Base-by-base conservation (phyloP, 2,329 filamentous ascomycete species). In the Xylariaceae sp. region DNA sequence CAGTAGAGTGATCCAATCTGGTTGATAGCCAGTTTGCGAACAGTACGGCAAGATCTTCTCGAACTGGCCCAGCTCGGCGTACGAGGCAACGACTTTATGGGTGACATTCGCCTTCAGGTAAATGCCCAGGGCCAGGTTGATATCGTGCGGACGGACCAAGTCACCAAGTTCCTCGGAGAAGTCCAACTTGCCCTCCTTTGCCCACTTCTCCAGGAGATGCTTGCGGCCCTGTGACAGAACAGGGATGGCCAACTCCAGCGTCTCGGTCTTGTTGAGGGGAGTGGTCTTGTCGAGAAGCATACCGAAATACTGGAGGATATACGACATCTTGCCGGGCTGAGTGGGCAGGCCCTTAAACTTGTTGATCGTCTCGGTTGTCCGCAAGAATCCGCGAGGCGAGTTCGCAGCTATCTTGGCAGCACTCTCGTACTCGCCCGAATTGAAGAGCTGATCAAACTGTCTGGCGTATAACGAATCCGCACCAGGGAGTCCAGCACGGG, bases 151-250 rank as follows among this genome's bases (percentile, higher is more conserved):
- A 33, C 92, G 85, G 35, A 97, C 85, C 55, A 95, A 79, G 62
- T 98, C 94, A 69, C 92, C 92, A 34, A 98, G 78, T 64, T 96
- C 87, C 68, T 98, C 92, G 0, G 92, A 97, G 67, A 85, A 89
- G 62, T 94, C 87, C 30, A 98, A 76, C 72, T 98, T 98, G 65
- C 88, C 85, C 67, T 97, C 92, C 59, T 84, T 84, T 63, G 97
- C 77, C 94, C 94, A 98, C 67, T 98, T 98, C 68, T 97, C 92
- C 18, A 98, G 76, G 17, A 98, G 71, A 59, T 97, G 88, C 69
- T 96, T 97, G 50, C 92, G 81, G 63, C 89, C 92, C 65, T 98
- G 92, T 40, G 85, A 81, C 41, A 98, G 75, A 14, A 98, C 92
- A 14, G 92, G 92, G 51, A 88, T 81, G 8, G 92, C 89, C 46